Percentiles rank a stretch among this genome's conserved stretches.
These are phyloP conservation scores for Opeltia flavorubescens DNA, from an alignment of 495 filamentous ascomycete species.

Conservation along the genomic window DNA sequence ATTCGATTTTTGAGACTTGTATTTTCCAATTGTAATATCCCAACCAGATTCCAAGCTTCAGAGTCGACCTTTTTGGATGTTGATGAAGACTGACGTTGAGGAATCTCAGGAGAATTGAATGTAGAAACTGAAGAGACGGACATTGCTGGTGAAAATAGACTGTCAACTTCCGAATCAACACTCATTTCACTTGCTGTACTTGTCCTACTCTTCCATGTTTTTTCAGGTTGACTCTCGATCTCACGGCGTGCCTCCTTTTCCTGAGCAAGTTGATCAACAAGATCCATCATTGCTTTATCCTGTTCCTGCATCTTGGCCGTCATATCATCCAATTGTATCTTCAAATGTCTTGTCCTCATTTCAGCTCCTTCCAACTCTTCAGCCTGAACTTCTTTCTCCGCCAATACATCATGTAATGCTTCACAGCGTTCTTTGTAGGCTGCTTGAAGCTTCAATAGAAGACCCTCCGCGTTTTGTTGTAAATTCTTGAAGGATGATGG, in stretches of 20 bases:
- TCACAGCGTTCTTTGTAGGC: conserved; percentile 54
- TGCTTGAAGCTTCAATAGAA: conserved; percentile 49
- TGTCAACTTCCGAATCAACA: conserved; percentile 44
- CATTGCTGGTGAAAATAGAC: conserved; percentile 33
- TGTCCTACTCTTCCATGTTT: conserved; percentile 8
- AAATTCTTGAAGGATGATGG: conserved; percentile 11
- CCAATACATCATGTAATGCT: conserved; percentile 41
- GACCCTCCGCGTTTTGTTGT: conserved; percentile 40
- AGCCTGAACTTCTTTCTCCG: conserved; percentile 47
- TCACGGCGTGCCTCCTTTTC: conserved; percentile 42
- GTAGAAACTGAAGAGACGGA: conserved; percentile 34
- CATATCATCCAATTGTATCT: conserved; percentile 65
- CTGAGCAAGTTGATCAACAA: conserved; percentile 47
- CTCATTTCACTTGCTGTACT: conserved; percentile 40
- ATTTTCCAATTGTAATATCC: conserved; percentile 60
- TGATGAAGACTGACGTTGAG: conserved; percentile 16
- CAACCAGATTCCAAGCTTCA: conserved; percentile 58
- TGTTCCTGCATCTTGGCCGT: conserved; percentile 51
- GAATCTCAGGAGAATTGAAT: conserved; percentile 27
- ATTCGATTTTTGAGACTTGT: conserved; percentile 52
- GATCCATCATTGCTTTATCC: conserved; percentile 45
- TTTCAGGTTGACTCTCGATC: conserved; percentile 38
- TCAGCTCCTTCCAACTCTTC: conserved; percentile 70
- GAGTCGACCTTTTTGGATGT: too few relatives aligned
- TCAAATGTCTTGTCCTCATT: conserved; percentile 48